These are phyloP conservation scores for Monosporascus sp. DNA, from an alignment of 2,329 filamentous ascomycete species.

Conservation along the genomic window DNA sequence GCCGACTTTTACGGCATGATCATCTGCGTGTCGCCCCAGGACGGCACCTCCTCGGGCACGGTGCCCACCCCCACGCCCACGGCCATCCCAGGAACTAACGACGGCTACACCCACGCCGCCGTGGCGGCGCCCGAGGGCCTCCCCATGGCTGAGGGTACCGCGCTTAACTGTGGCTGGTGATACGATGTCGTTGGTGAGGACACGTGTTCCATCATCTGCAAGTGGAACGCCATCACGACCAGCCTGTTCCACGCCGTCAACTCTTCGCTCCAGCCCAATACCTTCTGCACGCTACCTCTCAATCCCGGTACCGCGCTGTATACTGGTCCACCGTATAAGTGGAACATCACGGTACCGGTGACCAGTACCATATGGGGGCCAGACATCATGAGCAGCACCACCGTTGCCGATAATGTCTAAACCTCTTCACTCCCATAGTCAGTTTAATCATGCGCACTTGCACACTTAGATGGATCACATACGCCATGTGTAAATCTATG, in stretches of 20 bases:
- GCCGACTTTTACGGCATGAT: not conserved
- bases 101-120: not conserved
- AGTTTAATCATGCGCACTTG: too few species aligned
- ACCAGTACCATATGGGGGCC: too few species aligned
- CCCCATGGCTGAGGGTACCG: conserved; percentile 2
- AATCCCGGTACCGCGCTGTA: not conserved
- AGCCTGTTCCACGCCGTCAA: not conserved
- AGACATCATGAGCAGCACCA: too few species aligned
- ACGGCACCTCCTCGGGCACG: not conserved
- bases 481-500: too few species aligned
- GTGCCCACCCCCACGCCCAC: not conserved
- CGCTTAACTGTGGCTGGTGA: conserved; percentile 4
- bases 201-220: not conserved
- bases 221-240: not conserved
- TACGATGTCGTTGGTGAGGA: not conserved
- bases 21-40: not conserved
- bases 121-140: not conserved
- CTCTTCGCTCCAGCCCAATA: conserved; percentile 1
- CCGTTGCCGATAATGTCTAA: too few species aligned
- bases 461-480: too few species aligned
- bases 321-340: not conserved
- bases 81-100: not conserved
- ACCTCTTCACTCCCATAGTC: too few species aligned
- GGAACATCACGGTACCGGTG: not conserved
- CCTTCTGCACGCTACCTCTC: not conserved